These are phyloP conservation scores for Alternaria solani DNA, from an alignment of 2,329 filamentous ascomycete species.

Conservation along the genomic window DNA sequence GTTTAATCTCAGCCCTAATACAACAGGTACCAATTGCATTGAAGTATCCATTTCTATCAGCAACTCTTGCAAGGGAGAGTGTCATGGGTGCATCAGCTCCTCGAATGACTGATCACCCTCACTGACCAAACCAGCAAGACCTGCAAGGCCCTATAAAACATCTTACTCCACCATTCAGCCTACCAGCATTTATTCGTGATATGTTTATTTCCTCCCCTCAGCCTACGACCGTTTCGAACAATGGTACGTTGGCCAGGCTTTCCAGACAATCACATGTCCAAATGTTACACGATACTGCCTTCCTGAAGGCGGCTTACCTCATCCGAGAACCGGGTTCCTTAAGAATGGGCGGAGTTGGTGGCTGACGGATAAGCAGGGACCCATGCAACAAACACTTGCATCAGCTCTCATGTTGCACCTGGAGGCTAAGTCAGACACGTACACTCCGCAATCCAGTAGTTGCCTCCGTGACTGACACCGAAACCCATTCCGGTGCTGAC, in stretches of 20 bases:
- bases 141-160: not conserved
- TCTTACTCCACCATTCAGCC: not conserved
- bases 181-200: not conserved
- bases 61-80: not conserved
- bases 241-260: not conserved
- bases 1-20: not conserved
- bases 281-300: not conserved
- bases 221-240: not conserved
- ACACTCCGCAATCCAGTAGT: not conserved
- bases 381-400: not conserved
- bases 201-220: not conserved
- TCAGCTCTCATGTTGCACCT: not conserved
- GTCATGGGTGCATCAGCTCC: not conserved
- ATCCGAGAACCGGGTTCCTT: not conserved
- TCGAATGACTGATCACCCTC: not conserved
- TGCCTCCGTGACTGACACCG: not conserved
- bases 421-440: not conserved
- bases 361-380: constrained; percentile 1
- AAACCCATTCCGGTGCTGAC: not conserved
- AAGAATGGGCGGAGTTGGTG: constrained; percentile 5
- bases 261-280: not conserved
- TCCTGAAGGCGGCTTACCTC: constrained; percentile 12
- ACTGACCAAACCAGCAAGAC: not conserved
- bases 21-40: not conserved
- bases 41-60: not conserved